Percentiles rank a stretch among this genome's conserved stretches.
Evolutionary conservation across 2,329 filamentous ascomycete genomes (phyloP).

Genomic region (Aureobasidium sp.): DNA sequence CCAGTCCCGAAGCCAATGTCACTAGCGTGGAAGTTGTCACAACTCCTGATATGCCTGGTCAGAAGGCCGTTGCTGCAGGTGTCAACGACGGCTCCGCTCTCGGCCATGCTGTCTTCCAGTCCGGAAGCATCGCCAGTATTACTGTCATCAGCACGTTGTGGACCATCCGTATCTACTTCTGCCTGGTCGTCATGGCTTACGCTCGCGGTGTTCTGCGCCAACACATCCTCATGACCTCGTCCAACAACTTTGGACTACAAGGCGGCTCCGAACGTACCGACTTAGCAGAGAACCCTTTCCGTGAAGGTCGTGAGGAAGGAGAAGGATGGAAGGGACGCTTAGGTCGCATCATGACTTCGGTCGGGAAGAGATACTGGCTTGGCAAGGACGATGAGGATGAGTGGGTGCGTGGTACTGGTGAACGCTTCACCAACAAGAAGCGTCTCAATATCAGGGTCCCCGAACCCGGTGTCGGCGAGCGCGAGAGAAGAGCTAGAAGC

Average conservation of each 20-base stretch:
- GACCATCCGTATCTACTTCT: conserved; percentile 72
- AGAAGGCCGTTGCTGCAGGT: conserved; percentile 47
- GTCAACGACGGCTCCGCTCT: conserved; percentile 37
- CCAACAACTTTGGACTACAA: conserved; percentile 28
- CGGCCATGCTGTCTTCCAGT: conserved; percentile 58
- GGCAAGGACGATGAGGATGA: conserved; percentile 54
- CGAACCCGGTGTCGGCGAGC: conserved; percentile 45
- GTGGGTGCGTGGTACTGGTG: conserved; percentile 60
- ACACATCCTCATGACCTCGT: conserved; percentile 46
- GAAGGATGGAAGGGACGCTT: conserved; percentile 72
- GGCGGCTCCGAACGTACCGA: conserved; percentile 37
- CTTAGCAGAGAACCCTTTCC: conserved; percentile 62
- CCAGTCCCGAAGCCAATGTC: conserved; percentile 52
- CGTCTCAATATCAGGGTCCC: conserved; percentile 35
- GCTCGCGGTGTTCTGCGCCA: conserved; percentile 69
- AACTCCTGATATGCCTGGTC: conserved; percentile 41
- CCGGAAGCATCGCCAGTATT: conserved; percentile 68
- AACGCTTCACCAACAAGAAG: conserved; percentile 46
- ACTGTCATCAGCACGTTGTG: conserved; percentile 67
- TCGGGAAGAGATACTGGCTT: conserved; percentile 75
- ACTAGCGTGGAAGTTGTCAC: conserved; percentile 50
- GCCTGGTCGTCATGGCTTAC: conserved; percentile 75
- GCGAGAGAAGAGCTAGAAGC: conserved; percentile 54
- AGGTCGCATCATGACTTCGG: conserved; percentile 69
- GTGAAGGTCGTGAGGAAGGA: conserved; percentile 61